Evolutionary conservation across 1,284 basidiomycete genomes (phyloP).

Genomic region (Anthracocystis walkeri): DNA sequence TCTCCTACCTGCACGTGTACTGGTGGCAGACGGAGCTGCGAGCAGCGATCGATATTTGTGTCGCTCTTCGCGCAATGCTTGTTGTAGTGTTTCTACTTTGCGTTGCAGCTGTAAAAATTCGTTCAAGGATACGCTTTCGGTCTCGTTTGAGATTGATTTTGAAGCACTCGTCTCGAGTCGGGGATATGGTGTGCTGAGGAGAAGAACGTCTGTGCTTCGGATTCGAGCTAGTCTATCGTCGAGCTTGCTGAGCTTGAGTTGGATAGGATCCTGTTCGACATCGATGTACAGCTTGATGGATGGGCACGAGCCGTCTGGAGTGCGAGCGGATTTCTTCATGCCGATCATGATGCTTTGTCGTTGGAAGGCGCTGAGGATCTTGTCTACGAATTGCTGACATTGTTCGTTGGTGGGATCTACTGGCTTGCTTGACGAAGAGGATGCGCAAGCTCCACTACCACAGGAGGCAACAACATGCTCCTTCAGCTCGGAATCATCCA

Average conservation of each 20-base stretch:
- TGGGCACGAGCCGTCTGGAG: not conserved
- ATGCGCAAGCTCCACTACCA: not conserved
- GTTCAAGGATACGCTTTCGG: not conserved
- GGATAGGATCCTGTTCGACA: conserved; percentile 6
- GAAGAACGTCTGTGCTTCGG: conserved; percentile 10
- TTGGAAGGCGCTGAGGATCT: conserved; percentile 10
- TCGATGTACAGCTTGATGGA: conserved; percentile 30
- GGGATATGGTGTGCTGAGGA: not conserved
- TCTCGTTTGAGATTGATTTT: not conserved
- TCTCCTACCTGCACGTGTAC: conserved; percentile 7
- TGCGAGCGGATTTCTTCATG: not conserved
- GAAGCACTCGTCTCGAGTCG: not conserved
- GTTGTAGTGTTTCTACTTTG: conserved; percentile 28
- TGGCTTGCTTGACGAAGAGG: not conserved
- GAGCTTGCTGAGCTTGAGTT: conserved; percentile 15
- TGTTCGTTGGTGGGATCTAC: not conserved
- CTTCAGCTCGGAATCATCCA: not conserved
- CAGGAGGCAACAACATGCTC: not conserved
- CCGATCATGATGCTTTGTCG: conserved; percentile 25
- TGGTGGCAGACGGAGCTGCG: conserved; percentile 23
- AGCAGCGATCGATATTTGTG: conserved; percentile 53
- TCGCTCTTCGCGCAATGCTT: conserved; percentile 39
- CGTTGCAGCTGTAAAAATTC: conserved; percentile 16
- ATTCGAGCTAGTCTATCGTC: conserved; percentile 1
- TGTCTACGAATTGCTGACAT: conserved; percentile 9